These are phyloP conservation scores for Verticillium alfalfae DNA, from an alignment of 2,329 filamentous ascomycete species.

Conservation along the genomic window DNA sequence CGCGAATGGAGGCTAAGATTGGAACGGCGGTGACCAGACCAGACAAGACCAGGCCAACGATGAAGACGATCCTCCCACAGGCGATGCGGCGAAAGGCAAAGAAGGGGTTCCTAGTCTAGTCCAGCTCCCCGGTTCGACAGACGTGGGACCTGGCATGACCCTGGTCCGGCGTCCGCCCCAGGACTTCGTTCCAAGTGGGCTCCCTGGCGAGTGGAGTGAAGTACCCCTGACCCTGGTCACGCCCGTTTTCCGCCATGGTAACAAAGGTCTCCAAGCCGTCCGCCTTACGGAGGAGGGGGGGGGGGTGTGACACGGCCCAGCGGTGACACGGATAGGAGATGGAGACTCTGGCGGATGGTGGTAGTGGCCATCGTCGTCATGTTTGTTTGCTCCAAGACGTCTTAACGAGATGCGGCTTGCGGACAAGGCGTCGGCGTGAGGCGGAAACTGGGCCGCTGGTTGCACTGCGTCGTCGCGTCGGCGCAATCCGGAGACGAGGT, in stretches of 20 bases:
- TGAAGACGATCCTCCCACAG: constrained; percentile 13
- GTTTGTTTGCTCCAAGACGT: neutral
- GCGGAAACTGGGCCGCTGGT: neutral
- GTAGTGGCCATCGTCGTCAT: neutral
- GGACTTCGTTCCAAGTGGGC: constrained; percentile 1
- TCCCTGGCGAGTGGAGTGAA: neutral
- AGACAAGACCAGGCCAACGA: constrained; percentile 9
- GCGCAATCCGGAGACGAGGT: neutral
- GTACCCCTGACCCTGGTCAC: constrained; percentile 2
- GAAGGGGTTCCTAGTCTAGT: constrained; percentile 11
- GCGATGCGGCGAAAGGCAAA: constrained; percentile 8
- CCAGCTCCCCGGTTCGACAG: constrained; percentile 13
- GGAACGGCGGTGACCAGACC: constrained; percentile 15
- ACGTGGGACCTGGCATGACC: constrained; percentile 9
- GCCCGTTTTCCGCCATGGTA: neutral
- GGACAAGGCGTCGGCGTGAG: neutral
- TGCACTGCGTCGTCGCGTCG: neutral
- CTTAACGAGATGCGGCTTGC: neutral
- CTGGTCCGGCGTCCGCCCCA: constrained; percentile 1
- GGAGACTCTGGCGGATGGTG: neutral
- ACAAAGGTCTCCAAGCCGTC: neutral
- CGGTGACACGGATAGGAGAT: neutral
- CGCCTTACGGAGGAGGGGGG: neutral
- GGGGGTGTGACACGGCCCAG: too few species aligned
- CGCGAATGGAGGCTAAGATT: constrained; percentile 14